These are phyloP conservation scores for Gossypium gossypioides DNA, from an alignment of 441 rosid genomes.

Conservation along the genomic window DNA sequence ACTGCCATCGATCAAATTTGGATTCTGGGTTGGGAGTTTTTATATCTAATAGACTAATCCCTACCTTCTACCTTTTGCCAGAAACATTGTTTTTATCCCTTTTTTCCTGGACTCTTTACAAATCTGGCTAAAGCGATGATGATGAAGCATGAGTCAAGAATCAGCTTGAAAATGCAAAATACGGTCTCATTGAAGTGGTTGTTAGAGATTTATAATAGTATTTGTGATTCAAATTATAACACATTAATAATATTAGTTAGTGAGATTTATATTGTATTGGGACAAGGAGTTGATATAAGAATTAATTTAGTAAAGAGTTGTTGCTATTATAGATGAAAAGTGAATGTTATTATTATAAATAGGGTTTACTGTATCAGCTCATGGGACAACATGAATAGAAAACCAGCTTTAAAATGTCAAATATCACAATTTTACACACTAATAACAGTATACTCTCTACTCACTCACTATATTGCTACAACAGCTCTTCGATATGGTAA, in stretches of 20 bases:
- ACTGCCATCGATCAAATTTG: too few relatives aligned
- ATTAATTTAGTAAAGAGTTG: too few relatives aligned
- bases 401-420: constrained; percentile 19
- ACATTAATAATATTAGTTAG: too few relatives aligned
- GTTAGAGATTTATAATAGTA: too few relatives aligned
- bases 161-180: constrained; percentile 19
- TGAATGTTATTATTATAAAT: too few relatives aligned
- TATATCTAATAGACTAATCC: too few relatives aligned
- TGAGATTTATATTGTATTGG: too few relatives aligned
- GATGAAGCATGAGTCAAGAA: constrained; percentile 2
- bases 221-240: too few relatives aligned
- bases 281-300: too few relatives aligned
- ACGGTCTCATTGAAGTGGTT: too few relatives aligned
- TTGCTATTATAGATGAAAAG: too few relatives aligned
- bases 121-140: neutral
- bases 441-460: constrained; percentile 16
- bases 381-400: constrained; percentile 6
- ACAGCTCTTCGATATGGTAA: constrained; percentile 15
- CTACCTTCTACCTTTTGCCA: neutral
- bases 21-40: too few relatives aligned
- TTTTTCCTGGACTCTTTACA: neutral
- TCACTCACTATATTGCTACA: constrained; percentile 21
- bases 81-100: neutral
- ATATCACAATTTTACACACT: constrained; percentile 25
- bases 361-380: neutral